Base-by-base conservation (phyloP, 352 stramenopile species). In the Stephanocyclus meneghinianus region DNA sequence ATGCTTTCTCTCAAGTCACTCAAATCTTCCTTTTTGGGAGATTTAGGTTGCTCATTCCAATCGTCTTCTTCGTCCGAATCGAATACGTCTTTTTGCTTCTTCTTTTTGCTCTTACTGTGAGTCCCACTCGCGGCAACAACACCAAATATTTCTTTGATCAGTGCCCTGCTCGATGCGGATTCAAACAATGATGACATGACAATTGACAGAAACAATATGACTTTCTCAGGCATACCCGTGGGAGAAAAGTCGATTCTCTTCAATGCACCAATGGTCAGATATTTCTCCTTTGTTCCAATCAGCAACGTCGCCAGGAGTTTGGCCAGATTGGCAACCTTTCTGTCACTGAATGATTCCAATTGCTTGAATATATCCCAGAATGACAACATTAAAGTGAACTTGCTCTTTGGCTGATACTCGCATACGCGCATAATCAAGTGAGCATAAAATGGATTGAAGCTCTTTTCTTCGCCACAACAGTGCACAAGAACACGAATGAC, bases 281-380 rank as follows among this genome's bases (percentile, higher is more conserved):
- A 91, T 30, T 88, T 68, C 59, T 74, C 77, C 30, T 86, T 69
- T 18, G 51, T 70, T 13, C 85, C 80, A 10, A 92, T 9, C 83
- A 96, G 61, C 89, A 68, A 18, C 60, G 95, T 66, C 93, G 91
- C 90, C 94, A 95, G 74, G 87, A 94, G 76, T 70, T 92, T 95
- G 56, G 94, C 94, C 50, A 97, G 73, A 76, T 98, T 98, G 73
- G 95, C 97, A 63, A 95, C 85, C 73, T 95, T 95, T 29, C 96
- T 89, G 56, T 89, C 89, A 76, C 93, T 93, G 50, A 88, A 89
- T 18, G 85, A 78, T 16, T 95, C 87, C 16, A 97, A 89, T 66
- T 97, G 93, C 89, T 98, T 99, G 81, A 99, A 98, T 45, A 91
- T 84, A 87, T 99, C 97, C 97, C 96, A 99, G 80, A 97, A 98